Conservation (phyloP, 2,329 filamentous ascomycete species). For the Aspergillus aculeatinus region DNA sequence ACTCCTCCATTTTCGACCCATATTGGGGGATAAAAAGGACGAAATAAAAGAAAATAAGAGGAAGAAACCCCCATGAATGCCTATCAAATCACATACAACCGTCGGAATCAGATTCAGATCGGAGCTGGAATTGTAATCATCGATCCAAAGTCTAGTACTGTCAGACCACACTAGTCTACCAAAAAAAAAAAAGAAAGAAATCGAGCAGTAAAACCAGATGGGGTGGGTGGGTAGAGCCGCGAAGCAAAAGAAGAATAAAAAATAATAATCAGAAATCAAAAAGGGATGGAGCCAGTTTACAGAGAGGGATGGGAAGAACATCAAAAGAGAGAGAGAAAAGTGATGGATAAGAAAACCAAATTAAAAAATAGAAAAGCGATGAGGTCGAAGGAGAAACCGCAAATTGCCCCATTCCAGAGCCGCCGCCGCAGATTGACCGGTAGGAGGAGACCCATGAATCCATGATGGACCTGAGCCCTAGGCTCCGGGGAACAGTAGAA, state of each 20-base stretch:
- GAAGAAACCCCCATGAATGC: not conserved
- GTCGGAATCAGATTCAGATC: conserved; percentile 17
- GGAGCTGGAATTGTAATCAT: conserved; percentile 14
- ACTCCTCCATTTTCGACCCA: conserved; percentile 1
- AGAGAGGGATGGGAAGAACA: conserved; percentile 6
- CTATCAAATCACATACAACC: conserved; percentile 12
- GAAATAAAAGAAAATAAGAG: not conserved
- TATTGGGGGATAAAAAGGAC: not conserved
- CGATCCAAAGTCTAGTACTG: conserved; percentile 6
- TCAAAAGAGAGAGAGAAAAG: conserved; percentile 10
- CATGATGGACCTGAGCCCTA: conserved; percentile 29
- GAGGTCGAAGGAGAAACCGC: conserved; percentile 13
- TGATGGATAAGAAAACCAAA: conserved; percentile 19
- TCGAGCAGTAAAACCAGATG: not conserved
- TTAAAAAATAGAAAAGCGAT: conserved; percentile 14
- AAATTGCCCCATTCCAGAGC: conserved; percentile 22
- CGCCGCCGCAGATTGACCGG: conserved; percentile 25
- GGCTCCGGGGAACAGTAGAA: conserved; percentile 36
- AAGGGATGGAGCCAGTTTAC: not conserved
- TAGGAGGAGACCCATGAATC: conserved; percentile 4
- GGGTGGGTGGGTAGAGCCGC: too few species aligned
- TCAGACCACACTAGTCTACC: conserved; percentile 10
- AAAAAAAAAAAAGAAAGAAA: not conserved
- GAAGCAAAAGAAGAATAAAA: conserved; percentile 2
- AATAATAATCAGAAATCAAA: conserved; percentile 4